Conservation (phyloP, 345 rosid genomes). For the Populus alba region DNA sequence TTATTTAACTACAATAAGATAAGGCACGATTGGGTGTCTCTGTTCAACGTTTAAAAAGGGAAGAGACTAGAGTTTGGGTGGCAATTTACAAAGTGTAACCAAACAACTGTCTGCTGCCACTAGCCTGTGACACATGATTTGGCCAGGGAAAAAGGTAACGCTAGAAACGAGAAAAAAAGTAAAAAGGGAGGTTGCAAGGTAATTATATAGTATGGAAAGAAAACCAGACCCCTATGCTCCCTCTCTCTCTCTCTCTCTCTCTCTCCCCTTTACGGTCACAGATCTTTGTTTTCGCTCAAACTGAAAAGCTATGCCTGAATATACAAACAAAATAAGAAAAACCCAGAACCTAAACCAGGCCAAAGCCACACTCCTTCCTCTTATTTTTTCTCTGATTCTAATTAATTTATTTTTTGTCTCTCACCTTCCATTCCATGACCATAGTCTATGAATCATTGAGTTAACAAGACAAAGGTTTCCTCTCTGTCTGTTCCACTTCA, state of each 20-base stretch:
- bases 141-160: constrained; percentile 41
- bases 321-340: constrained; percentile 34
- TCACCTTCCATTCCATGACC: constrained; percentile 26
- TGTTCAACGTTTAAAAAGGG: neutral
- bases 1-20: neutral
- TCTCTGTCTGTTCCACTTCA: constrained; percentile 13
- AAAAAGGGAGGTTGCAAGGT: constrained; percentile 34
- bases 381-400: neutral
- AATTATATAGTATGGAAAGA: constrained; percentile 46
- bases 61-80: constrained; percentile 16
- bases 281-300: constrained; percentile 37
- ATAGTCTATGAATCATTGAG: constrained; percentile 27
- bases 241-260: constrained; percentile 24
- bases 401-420: neutral
- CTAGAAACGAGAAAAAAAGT: constrained; percentile 32
- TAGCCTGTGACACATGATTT: constrained; percentile 58
- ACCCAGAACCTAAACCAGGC: constrained; percentile 30
- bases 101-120: constrained; percentile 26
- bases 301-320: constrained; percentile 22
- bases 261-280: constrained; percentile 34
- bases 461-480: constrained; percentile 35
- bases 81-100: constrained; percentile 23
- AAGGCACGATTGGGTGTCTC: neutral
- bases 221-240: constrained; percentile 8
- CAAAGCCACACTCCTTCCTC: constrained; percentile 6